Conservation (phyloP, 257 asterid genomes). For the Scutellaria minor region DNA sequence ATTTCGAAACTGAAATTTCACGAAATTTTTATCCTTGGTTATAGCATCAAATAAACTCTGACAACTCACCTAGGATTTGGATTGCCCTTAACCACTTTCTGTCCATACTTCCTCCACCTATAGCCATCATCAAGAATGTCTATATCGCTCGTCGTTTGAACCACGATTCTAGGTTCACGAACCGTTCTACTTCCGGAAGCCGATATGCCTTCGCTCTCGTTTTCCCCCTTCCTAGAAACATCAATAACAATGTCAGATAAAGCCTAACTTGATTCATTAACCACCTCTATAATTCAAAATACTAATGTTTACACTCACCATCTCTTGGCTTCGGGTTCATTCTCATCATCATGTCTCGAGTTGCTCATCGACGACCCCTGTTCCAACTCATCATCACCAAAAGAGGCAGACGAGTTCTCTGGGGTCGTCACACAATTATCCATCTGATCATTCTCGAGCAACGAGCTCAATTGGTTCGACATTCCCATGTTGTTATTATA, state of each 20-base stretch:
- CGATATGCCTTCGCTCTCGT: slow-evolving; percentile 68
- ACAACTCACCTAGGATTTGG: slow-evolving; percentile 89
- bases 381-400: slow-evolving; percentile 83
- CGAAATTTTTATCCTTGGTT: no score
- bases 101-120: slow-evolving; percentile 97
- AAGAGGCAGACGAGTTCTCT: slow-evolving; percentile 79
- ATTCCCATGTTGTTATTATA: slow-evolving; percentile 40
- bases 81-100: slow-evolving; percentile 92
- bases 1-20: no score
- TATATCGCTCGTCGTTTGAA: slow-evolving; percentile 93
- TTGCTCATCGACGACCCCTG: slow-evolving; percentile 74
- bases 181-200: slow-evolving; percentile 74
- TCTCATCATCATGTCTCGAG: slow-evolving; percentile 72
- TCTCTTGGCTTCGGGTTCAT: slow-evolving; percentile 81
- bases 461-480: slow-evolving; percentile 41
- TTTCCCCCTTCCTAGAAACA: slow-evolving; percentile 73
- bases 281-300: neutral
- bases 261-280: neutral
- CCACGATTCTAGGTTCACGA: slow-evolving; percentile 88
- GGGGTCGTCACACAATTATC: slow-evolving; percentile 43
- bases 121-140: slow-evolving; percentile 96
- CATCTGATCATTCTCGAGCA: slow-evolving; percentile 48
- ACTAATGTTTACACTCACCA: slow-evolving; percentile 52
- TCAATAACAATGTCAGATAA: slow-evolving; percentile 2
- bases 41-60: neutral